Base-by-base conservation (phyloP, 2,329 filamentous ascomycete species). In the Akanthomyces lecanii region DNA sequence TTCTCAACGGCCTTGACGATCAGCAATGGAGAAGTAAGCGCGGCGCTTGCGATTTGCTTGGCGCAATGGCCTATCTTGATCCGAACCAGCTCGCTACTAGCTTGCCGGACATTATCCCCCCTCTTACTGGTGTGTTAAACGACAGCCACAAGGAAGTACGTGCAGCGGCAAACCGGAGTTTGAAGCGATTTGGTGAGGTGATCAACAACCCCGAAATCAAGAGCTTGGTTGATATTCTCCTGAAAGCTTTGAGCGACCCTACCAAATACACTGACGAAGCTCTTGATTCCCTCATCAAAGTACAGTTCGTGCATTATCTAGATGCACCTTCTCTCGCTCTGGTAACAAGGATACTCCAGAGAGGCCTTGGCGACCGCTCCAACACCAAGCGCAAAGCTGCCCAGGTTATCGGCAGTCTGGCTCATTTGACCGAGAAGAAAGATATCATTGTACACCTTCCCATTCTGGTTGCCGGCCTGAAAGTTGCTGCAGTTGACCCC, bases 141-240 rank as follows among this genome's bases (percentile, higher is more conserved):
- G 95, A 99, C 79, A 97, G 91, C 71, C 95, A 99, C 79, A 99
- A 99, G 76, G 95, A 99, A 77, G 95, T 99, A 38, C 87, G 95
- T 65, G 81, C 87, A 51, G 93, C 92, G 25, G 95, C 95, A 8
- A 99, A 99, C 76, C 89, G 94, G 77, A 97, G 92, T 78, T 82
- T 99, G 78, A 96, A 99, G 79, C 89, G 95, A 63, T 99, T 99
- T 73, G 95, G 96, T 67, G 96, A 99, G 75, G 96, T 99, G 68
- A 99, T 99, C 75, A 96, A 85, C 75, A 99, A 99, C 74, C 95
- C 95, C 4, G 95, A 99, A 76, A 91, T 99, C 72, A 97, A 97
- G 84, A 86, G 89, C 67, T 82, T 98, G 16, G 94, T 98, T 64
- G 89, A 89, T 70, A 90, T 97, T 63, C 84, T 99, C 40, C 87